Evolutionary conservation across 176 grass and related monocot genomes (phyloP).

Genomic region (Rhynchospora tenuis): DNA sequence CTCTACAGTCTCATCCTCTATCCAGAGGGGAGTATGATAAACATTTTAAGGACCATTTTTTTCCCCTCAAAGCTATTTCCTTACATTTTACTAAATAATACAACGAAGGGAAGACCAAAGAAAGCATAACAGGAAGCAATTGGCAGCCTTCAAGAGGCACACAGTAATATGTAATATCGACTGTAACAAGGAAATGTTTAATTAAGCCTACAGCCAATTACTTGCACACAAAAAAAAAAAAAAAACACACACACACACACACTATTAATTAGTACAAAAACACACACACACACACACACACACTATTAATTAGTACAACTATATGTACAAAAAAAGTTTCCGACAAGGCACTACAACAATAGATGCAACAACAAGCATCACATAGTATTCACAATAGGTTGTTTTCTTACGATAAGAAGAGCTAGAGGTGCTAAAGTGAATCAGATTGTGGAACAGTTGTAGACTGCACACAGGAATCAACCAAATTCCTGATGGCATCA

Average conservation of each 20-base stretch:
- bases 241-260: constrained; percentile 4
- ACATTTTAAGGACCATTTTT: no score
- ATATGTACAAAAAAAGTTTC: neutral
- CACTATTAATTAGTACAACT: constrained; percentile 3
- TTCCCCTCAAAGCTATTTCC: no score
- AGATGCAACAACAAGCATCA: neutral
- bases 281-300: no score
- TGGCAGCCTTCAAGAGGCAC: neutral
- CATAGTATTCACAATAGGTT: neutral
- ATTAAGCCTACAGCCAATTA: no score
- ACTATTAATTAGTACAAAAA: no score
- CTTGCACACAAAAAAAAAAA: no score
- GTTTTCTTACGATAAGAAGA: constrained; percentile 14
- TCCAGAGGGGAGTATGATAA: neutral
- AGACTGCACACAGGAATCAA: constrained; percentile 38
- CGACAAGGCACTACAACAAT: neutral
- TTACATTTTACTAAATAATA: no score
- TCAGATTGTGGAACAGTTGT: neutral
- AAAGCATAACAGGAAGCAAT: no score
- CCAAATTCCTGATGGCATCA: constrained; percentile 64
- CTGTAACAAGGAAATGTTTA: no score
- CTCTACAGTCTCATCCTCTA: neutral
- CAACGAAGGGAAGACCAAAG: no score
- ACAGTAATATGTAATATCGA: no score
- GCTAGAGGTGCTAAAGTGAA: constrained; percentile 24